Percentiles rank a stretch among this genome's conserved stretches.
These are phyloP conservation scores for Ogataea corticis DNA, from an alignment of 805 yeast species.

Conservation along the genomic window DNA sequence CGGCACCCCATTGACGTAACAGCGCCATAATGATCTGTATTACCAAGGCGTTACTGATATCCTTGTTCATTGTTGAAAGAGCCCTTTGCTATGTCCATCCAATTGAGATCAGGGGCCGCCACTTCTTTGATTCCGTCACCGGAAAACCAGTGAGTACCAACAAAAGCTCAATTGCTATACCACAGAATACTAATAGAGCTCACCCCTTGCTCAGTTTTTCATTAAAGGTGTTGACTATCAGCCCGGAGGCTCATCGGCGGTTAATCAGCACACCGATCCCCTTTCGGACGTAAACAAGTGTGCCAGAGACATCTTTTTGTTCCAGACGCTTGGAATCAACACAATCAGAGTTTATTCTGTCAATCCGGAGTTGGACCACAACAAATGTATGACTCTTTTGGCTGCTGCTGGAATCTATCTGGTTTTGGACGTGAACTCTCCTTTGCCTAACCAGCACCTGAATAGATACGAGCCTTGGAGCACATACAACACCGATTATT, in stretches of 20 bases:
- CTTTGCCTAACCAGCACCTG: constrained; percentile 71
- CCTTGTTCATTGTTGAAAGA: constrained; percentile 7
- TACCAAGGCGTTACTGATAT: constrained; percentile 6
- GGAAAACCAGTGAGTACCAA: constrained; percentile 58
- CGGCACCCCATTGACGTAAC: neutral
- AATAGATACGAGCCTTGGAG: constrained; percentile 95
- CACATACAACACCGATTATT: constrained; percentile 66
- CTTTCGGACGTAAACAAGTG: constrained; percentile 70
- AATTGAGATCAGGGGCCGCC: constrained; percentile 64
- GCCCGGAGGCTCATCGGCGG: constrained; percentile 91
- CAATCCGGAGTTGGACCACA: constrained; percentile 81
- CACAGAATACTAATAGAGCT: neutral
- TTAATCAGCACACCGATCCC: constrained; percentile 61
- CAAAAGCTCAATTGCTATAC: neutral
- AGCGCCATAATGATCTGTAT: constrained; percentile 1
- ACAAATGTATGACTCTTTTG: constrained; percentile 84
- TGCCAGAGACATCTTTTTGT: constrained; percentile 76
- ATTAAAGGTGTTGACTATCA: constrained; percentile 92
- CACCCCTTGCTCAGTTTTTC: constrained; percentile 49
- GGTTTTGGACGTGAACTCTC: constrained; percentile 89
- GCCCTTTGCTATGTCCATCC: constrained; percentile 47
- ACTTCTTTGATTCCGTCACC: constrained; percentile 75
- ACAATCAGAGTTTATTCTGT: constrained; percentile 87
- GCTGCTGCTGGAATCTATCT: constrained; percentile 93
- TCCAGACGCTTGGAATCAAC: constrained; percentile 84